Evolutionary conservation across 1,139 yeast genomes (phyloP).

Genomic region (Magnusiomyces clavatus): DNA sequence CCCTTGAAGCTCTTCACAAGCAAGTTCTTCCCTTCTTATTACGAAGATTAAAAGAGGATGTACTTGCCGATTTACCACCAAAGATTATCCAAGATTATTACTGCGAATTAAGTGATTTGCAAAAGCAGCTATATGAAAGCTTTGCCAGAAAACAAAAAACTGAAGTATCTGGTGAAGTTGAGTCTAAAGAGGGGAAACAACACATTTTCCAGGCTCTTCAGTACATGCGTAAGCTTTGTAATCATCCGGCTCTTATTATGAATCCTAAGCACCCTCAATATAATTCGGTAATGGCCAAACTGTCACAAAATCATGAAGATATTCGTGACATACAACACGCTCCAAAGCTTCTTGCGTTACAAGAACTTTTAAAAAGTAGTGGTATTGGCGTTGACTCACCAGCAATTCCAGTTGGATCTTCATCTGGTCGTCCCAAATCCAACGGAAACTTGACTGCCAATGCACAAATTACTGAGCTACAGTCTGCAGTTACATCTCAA

Average conservation of each 20-base stretch:
- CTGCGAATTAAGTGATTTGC: conserved; percentile 89
- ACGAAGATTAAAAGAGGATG: conserved; percentile 94
- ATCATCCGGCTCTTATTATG: conserved; percentile 92
- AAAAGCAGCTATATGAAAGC: conserved; percentile 78
- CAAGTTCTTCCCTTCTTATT: conserved; percentile 95
- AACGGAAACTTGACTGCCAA: conserved; percentile 21
- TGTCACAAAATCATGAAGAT: conserved; percentile 51
- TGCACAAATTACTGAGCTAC: conserved; percentile 35
- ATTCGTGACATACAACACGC: conserved; percentile 75
- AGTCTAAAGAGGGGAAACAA: conserved; percentile 53
- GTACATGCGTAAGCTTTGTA: conserved; percentile 94
- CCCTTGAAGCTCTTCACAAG: conserved; percentile 90
- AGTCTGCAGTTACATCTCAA: conserved; percentile 79
- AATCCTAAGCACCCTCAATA: conserved; percentile 81
- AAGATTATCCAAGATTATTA: conserved; percentile 97
- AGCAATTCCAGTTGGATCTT: conserved; percentile 19
- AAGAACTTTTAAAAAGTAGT: conserved; percentile 78
- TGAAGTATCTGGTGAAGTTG: conserved; percentile 58
- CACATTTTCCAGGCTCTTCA: conserved; percentile 97
- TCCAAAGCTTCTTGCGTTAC: conserved; percentile 80
- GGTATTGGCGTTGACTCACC: conserved; percentile 59
- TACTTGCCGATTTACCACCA: conserved; percentile 91
- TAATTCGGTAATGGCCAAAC: conserved; percentile 51
- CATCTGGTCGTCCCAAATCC: conserved; percentile 5
- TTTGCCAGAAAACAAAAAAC: conserved; percentile 84